A percentile compares a stretch with the other conserved stretches of the same genome.
Evolutionary conservation across 129 eudicot genomes (phyloP).

Genomic region (Pittosporum tobira): DNA sequence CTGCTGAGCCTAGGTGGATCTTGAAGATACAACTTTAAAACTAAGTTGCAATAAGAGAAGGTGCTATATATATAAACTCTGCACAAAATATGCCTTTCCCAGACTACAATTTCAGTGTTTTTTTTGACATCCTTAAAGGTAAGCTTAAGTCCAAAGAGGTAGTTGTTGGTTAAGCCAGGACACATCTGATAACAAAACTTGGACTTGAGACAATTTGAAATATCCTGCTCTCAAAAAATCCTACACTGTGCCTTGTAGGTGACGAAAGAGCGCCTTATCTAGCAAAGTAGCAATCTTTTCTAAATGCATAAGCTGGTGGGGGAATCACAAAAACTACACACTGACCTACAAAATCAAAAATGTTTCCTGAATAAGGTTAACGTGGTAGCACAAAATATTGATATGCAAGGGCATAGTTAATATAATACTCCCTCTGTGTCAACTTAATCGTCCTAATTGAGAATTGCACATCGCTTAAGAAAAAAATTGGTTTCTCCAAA

Average conservation of each 20-base stretch:
- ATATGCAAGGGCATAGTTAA: no score
- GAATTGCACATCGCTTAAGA: no score
- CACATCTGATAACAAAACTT: conserved; percentile 22
- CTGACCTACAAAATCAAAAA: conserved; percentile 27
- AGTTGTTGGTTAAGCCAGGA: conserved; percentile 26
- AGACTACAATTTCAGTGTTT: neutral
- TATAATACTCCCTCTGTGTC: no score
- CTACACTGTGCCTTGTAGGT: neutral
- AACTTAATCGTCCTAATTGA: no score
- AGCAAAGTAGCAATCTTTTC: conserved; percentile 10
- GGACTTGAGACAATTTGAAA: conserved; percentile 16
- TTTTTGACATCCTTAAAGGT: conserved; percentile 2
- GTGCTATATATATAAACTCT: conserved; percentile 2
- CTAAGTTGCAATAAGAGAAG: conserved; percentile 2
- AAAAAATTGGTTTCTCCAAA: no score
- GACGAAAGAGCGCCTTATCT: conserved; percentile 8
- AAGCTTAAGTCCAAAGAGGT: conserved; percentile 21
- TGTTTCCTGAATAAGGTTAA: neutral
- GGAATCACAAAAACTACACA: conserved; percentile 13
- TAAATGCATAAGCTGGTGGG: conserved; percentile 18
- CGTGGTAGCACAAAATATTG: neutral
- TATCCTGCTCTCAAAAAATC: no score
- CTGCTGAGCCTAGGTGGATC: conserved; percentile 6
- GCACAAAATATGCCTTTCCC: neutral
- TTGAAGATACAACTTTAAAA: neutral